A percentile compares a stretch with the other conserved stretches of the same genome.
Conservation (phyloP, 2,329 filamentous ascomycete genomes). For the Colletotrichum brevisporum region DNA sequence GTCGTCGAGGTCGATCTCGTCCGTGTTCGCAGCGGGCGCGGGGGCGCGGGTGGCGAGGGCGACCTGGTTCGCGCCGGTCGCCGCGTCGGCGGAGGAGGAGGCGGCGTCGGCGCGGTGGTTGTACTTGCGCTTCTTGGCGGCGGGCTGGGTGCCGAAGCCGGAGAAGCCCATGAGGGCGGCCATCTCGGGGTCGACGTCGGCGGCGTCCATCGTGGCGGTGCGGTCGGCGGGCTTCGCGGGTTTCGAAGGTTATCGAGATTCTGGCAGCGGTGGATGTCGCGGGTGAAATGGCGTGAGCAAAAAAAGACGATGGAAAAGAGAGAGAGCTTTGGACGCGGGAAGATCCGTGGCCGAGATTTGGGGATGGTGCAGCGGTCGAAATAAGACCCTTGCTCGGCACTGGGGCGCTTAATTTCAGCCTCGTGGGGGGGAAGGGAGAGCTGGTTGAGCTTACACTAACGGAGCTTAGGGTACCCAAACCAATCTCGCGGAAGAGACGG, state of each 20-base stretch:
- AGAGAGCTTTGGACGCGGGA: slow-evolving; percentile 29
- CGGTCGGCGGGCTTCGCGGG: background rate
- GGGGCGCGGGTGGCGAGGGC: slow-evolving; percentile 51
- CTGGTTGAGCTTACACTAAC: background rate
- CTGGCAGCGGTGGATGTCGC: background rate
- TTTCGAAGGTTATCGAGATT: background rate
- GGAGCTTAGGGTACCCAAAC: no score
- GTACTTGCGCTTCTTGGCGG: slow-evolving; percentile 76
- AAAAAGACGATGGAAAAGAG: background rate
- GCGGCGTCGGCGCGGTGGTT: slow-evolving; percentile 69
- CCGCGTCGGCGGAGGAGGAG: slow-evolving; percentile 52
- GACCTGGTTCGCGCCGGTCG: slow-evolving; percentile 52
- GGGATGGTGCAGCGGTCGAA: slow-evolving; percentile 6
- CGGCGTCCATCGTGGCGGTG: slow-evolving; percentile 37
- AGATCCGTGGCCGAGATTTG: slow-evolving; percentile 12
- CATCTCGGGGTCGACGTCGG: slow-evolving; percentile 58
- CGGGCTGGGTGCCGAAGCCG: slow-evolving; percentile 73
- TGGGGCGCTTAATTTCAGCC: slow-evolving; percentile 30
- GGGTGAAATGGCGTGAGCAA: background rate
- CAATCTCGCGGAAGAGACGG: background rate
- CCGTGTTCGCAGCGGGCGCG: slow-evolving; percentile 50
- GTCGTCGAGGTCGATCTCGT: slow-evolving; percentile 62
- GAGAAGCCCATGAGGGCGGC: slow-evolving; percentile 81
- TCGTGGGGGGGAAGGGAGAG: slow-evolving; percentile 23
- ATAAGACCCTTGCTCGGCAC: slow-evolving; percentile 37